A percentile compares a stretch with the other conserved stretches of the same genome.
These are phyloP conservation scores for Suillus plorans DNA, from an alignment of 768 basidiomycete genomes.

Conservation along the genomic window DNA sequence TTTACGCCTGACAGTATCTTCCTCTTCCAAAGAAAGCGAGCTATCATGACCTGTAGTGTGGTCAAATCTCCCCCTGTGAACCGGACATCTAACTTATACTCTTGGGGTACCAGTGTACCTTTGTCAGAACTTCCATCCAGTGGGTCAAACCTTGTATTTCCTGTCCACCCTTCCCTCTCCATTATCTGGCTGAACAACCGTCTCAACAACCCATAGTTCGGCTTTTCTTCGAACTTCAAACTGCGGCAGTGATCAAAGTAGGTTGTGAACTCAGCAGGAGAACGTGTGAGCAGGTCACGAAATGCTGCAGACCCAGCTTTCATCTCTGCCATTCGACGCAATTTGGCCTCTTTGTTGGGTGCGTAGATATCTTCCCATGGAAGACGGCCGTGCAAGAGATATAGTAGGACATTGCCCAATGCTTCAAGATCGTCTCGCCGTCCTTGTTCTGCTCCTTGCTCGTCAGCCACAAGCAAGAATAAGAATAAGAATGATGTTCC, in stretches of 20 bases:
- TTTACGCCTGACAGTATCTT: too few relatives aligned
- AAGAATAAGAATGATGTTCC: neutral
- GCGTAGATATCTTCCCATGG: slow-evolving; percentile 23
- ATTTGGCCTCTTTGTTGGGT: slow-evolving; percentile 3
- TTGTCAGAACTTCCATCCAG: neutral
- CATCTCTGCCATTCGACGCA: slow-evolving; percentile 15
- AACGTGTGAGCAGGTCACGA: neutral
- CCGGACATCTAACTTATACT: slow-evolving; percentile 3
- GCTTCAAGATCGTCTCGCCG: slow-evolving; percentile 27
- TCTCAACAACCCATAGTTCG: slow-evolving; percentile 18
- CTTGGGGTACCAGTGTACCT: neutral
- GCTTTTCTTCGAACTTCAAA: slow-evolving; percentile 21
- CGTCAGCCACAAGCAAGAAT: neutral
- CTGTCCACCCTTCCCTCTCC: neutral
- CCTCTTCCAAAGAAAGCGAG: too few relatives aligned
- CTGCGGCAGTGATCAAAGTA: slow-evolving; percentile 17
- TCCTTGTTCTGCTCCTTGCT: slow-evolving; percentile 12
- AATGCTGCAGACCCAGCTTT: slow-evolving; percentile 8
- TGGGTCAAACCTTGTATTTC: neutral
- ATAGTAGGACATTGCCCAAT: slow-evolving; percentile 19
- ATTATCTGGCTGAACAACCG: slow-evolving; percentile 11
- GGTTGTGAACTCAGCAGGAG: slow-evolving; percentile 10
- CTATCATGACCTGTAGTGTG: neutral
- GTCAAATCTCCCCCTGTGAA: neutral
- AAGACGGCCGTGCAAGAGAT: slow-evolving; percentile 20